These are phyloP conservation scores for Didymella exigua DNA, from an alignment of 2,329 filamentous ascomycete species.

Conservation along the genomic window DNA sequence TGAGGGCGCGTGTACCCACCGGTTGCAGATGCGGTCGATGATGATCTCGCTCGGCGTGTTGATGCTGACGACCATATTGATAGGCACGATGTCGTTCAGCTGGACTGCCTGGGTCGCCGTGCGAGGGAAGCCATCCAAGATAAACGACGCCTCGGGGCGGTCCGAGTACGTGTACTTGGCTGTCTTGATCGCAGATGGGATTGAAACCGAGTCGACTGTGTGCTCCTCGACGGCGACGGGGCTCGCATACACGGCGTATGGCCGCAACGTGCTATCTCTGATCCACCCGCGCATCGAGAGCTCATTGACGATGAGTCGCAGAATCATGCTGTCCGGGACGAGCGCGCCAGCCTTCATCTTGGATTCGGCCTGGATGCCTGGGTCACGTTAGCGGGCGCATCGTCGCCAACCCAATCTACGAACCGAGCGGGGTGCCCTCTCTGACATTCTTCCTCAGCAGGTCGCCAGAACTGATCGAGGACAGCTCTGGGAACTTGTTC, in stretches of 20 bases:
- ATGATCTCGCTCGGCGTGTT: constrained; percentile 86
- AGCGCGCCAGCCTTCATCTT: constrained; percentile 87
- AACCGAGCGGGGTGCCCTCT: constrained; percentile 82
- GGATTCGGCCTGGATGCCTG: constrained; percentile 87
- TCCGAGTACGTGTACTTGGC: constrained; percentile 60
- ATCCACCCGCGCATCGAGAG: constrained; percentile 87
- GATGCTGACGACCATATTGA: constrained; percentile 90
- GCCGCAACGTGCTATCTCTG: constrained; percentile 54
- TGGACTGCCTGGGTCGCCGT: constrained; percentile 79
- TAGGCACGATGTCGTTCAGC: constrained; percentile 82
- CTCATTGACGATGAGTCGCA: constrained; percentile 90
- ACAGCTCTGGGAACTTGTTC: constrained; percentile 82
- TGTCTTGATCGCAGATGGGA: constrained; percentile 47
- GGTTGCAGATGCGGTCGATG: constrained; percentile 83
- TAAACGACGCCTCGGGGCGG: constrained; percentile 81
- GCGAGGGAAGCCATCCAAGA: constrained; percentile 94
- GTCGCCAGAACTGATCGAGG: constrained; percentile 92
- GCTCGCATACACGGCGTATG: constrained; percentile 53
- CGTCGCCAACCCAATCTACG: constrained; percentile 8
- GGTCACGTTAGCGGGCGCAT: constrained; percentile 19
- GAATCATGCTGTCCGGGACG: constrained; percentile 90
- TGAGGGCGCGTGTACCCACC: constrained; percentile 91
- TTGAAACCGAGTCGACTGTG: constrained; percentile 51
- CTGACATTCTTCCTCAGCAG: constrained; percentile 92
- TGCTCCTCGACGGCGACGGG: constrained; percentile 38